A percentile compares a stretch with the other conserved stretches of the same genome.
Conservation (phyloP, 2,329 filamentous ascomycete genomes). For the Rhinocladiella similis region DNA sequence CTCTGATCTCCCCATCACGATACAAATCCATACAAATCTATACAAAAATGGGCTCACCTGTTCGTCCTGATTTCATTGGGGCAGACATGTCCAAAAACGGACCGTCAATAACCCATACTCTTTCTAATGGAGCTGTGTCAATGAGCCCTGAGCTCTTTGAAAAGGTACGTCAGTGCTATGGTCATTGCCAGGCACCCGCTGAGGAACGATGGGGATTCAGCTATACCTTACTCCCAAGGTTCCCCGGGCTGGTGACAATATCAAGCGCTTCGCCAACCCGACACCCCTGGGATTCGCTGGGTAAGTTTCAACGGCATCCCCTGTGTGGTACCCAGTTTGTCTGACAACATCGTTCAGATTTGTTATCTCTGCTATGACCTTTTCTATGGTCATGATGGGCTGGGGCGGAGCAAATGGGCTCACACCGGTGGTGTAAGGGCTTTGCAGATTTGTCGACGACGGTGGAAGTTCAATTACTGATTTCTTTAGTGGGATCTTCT, state of each 20-base stretch:
- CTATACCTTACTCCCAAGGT: constrained; percentile 16
- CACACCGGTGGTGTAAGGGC: constrained; percentile 9
- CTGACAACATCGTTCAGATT: constrained; percentile 2
- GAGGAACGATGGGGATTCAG: not conserved
- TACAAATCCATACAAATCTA: no score
- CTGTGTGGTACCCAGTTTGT: not conserved
- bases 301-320: not conserved
- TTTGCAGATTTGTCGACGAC: not conserved
- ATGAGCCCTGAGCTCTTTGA: constrained; percentile 15
- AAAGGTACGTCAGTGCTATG: not conserved
- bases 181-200: not conserved
- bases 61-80: not conserved
- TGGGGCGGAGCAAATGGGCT: constrained; percentile 15
- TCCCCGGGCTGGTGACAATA: constrained; percentile 8
- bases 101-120: not conserved
- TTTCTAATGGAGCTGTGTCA: constrained; percentile 5
- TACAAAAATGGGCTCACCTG: not conserved
- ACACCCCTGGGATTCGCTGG: constrained; percentile 18
- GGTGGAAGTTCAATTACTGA: not conserved
- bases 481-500: constrained; percentile 12
- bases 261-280: constrained; percentile 19
- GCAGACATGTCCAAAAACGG: not conserved
- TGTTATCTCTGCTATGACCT: constrained; percentile 15
- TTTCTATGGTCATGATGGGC: constrained; percentile 18
- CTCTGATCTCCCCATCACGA: no score